A percentile compares a stretch with the other conserved stretches of the same genome.
phyloP scores from a whole-genome alignment of 148 eudicot species.

The Vaccinium darrowii region DNA sequence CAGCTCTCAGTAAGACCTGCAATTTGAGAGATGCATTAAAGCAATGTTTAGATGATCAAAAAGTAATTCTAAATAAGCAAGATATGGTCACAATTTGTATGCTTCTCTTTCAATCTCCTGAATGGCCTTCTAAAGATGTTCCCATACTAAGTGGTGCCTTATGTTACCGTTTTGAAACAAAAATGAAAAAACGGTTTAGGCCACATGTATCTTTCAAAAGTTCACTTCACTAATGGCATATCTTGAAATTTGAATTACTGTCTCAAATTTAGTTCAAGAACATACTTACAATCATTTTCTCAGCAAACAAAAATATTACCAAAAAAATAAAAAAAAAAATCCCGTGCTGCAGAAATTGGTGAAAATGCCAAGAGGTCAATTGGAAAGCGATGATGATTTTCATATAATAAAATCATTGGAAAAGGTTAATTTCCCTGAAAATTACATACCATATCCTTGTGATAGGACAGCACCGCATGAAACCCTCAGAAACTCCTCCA shows the following conservation, averaged over 20 bases:
- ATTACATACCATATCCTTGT: constrained; percentile 89
- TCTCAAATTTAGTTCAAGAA: neutral
- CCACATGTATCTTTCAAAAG: neutral
- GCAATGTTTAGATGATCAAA: neutral
- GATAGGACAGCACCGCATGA: constrained; percentile 65
- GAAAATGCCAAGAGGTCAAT: neutral
- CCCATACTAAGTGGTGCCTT: neutral
- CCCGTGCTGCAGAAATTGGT: neutral
- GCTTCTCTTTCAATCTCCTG: neutral
- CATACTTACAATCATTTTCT: neutral
- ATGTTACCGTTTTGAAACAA: neutral
- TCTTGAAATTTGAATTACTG: neutral
- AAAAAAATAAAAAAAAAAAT: neutral
- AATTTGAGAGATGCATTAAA: neutral
- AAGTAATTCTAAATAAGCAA: neutral
- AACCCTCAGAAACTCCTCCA: constrained; percentile 95
- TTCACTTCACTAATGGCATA: neutral
- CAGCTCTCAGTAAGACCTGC: constrained; percentile 97
- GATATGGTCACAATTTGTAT: neutral
- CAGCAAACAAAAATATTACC: neutral
- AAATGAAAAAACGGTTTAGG: neutral
- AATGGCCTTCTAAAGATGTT: neutral
- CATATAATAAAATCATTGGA: neutral
- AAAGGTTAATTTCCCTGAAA: neutral
- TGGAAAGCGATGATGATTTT: neutral